Evolutionary conservation across 148 eudicot genomes (phyloP), one percentile per base, ranked within the genome.

Genomic region (Rhododendron molle): DNA sequence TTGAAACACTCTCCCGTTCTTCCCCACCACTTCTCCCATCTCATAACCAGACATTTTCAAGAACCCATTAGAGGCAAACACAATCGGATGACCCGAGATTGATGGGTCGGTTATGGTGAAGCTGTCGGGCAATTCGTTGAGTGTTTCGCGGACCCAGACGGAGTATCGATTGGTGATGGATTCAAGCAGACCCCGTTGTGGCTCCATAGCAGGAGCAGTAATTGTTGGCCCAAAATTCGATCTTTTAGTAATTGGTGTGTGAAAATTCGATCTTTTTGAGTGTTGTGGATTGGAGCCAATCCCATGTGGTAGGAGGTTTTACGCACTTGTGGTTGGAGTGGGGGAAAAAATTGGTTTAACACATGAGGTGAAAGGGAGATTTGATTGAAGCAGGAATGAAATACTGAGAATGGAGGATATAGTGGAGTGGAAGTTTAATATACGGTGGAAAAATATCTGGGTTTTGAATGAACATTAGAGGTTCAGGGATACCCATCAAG

Each of bases 41-140:
- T 91, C 90, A 87, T 96, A 96, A 82, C 98, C 98, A 28, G 87
- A 91, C 95, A 93, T 91, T 84, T 94, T 93, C 93, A 95, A 86
- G 87, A 93, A 95, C 46, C 96, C 98, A n/a, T 81, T 83, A 44
- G 98, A 95, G 46, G 92, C 99, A 85, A 93, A 96, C 40, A 96
- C 98, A 88, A 96, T 95, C 2, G 99, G 98, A 91, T 96, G 97
- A 30, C 96, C 97, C 6, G 88, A 89, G 14, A 96, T 90, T 40
- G 89, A 90, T 85, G 99, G 99, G 90, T 96, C 99, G 76, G 97
- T 95, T 81, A 95, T 94, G 12, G 92, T 91, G 81, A 96, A 95
- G 80, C 93, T 89, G 34, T 91, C 91, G 23, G 92, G 88, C 90
- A 96, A 89, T 85, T 94, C 97, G 86, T 93, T 92, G 77, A 96